phyloP scores from a whole-genome alignment of 352 stramenopile genomes.

The Globisporangium spinosum region DNA sequence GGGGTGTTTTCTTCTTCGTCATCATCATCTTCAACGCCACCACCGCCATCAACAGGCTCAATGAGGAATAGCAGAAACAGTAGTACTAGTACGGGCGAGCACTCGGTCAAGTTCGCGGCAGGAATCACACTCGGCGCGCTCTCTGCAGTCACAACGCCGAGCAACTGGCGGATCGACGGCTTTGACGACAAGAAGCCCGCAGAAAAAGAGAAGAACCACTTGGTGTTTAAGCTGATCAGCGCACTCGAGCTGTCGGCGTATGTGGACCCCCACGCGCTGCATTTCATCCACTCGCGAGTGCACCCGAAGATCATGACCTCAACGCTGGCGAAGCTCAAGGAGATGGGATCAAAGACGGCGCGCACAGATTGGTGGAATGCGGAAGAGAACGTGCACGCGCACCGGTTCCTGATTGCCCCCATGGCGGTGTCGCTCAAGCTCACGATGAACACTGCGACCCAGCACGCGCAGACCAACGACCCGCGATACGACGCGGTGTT shows the following conservation, averaged over 20 bases:
- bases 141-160: conserved; percentile 82
- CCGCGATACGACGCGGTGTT: conserved; percentile 76
- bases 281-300: conserved; percentile 85
- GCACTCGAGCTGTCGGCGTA: conserved; percentile 84
- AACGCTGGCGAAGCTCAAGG: conserved; percentile 70
- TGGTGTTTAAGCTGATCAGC: conserved; percentile 88
- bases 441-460: conserved; percentile 83
- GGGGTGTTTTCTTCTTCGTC: neutral
- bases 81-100: conserved; percentile 1
- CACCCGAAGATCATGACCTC: conserved; percentile 76
- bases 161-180: conserved; percentile 77
- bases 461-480: conserved; percentile 67
- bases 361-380: conserved; percentile 75
- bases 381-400: conserved; percentile 60
- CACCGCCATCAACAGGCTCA: conserved; percentile 15
- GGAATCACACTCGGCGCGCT: conserved; percentile 78
- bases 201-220: conserved; percentile 36
- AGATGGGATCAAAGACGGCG: conserved; percentile 69
- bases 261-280: conserved; percentile 77
- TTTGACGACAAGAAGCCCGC: conserved; percentile 48
- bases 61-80: conserved; percentile 13
- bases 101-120: conserved; percentile 62
- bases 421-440: conserved; percentile 84
- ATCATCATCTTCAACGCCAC: conserved; percentile 20
- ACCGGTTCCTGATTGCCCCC: conserved; percentile 80